A percentile compares a stretch with the other conserved stretches of the same genome.
Conservation (phyloP, 768 basidiomycete species). For the Neoboletus magnificus region DNA sequence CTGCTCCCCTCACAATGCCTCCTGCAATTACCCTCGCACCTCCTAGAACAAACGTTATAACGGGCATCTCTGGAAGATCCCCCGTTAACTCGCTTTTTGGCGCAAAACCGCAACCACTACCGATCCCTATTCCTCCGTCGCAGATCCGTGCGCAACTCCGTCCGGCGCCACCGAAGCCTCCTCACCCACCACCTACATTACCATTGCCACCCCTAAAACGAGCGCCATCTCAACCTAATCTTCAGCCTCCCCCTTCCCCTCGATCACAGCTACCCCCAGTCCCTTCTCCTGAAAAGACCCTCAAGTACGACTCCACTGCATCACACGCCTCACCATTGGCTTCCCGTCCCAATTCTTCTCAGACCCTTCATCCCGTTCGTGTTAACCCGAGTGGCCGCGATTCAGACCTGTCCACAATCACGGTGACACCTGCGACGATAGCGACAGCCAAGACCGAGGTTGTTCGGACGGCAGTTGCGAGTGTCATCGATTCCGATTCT, state of each 20-base stretch:
- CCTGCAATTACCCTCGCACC: conserved; percentile 8
- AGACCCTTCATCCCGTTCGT: conserved; percentile 15
- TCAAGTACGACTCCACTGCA: not conserved
- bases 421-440: conserved; percentile 42
- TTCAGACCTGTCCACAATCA: conserved; percentile 38
- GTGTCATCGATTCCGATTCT: conserved; percentile 39
- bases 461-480: conserved; percentile 51
- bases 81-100: conserved; percentile 25
- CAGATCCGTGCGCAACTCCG: conserved; percentile 31
- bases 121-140: conserved; percentile 25
- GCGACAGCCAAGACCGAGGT: conserved; percentile 47
- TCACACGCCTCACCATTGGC: not conserved
- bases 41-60: conserved; percentile 18
- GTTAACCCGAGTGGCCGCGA: conserved; percentile 26
- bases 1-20: conserved; percentile 8
- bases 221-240: conserved; percentile 12
- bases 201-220: conserved; percentile 25
- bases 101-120: conserved; percentile 24
- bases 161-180: conserved; percentile 23
- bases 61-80: conserved; percentile 21
- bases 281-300: not conserved
- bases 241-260: conserved; percentile 1
- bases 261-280: conserved; percentile 11
- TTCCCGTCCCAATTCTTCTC: conserved; percentile 19
- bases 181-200: conserved; percentile 18